phyloP scores from a whole-genome alignment of 1,284 basidiomycete genomes.

The Cutaneotrichosporon cyanovorans region DNA sequence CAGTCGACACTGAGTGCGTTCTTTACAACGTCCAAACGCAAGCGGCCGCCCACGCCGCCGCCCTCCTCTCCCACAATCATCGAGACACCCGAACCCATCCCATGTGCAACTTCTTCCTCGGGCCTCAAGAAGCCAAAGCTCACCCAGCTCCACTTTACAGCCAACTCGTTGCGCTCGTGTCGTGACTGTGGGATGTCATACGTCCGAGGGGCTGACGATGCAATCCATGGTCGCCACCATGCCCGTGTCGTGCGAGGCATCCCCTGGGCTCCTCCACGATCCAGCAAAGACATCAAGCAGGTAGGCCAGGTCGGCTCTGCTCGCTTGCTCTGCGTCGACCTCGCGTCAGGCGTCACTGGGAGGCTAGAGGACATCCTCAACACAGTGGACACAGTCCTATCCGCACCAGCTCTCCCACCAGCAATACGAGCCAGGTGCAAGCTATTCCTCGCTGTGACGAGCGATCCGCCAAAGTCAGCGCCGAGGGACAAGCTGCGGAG shows the following conservation, averaged over 20 bases:
- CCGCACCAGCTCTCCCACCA: slow-evolving; percentile 38
- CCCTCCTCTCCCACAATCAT: slow-evolving; percentile 9
- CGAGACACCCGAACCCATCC: not conserved
- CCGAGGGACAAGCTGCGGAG: slow-evolving; percentile 1
- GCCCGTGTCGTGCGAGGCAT: slow-evolving; percentile 41
- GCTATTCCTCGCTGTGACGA: slow-evolving; percentile 43
- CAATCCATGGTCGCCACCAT: slow-evolving; percentile 44
- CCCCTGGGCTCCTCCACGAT: slow-evolving; percentile 31
- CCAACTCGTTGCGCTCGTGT: slow-evolving; percentile 38
- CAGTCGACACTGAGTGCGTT: slow-evolving; percentile 2
- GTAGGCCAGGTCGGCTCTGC: not conserved
- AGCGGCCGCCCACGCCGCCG: slow-evolving; percentile 1
- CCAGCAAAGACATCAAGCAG: not conserved
- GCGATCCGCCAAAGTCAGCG: slow-evolving; percentile 18
- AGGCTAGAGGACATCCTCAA: slow-evolving; percentile 32
- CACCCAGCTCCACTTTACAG: slow-evolving; percentile 33
- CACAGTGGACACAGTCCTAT: slow-evolving; percentile 46
- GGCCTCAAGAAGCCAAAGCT: slow-evolving; percentile 7
- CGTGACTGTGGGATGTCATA: slow-evolving; percentile 46
- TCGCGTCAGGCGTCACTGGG: not conserved
- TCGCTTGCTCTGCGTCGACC: slow-evolving; percentile 33
- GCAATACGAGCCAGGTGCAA: slow-evolving; percentile 40
- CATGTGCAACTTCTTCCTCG: not conserved
- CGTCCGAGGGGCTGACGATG: slow-evolving; percentile 44
- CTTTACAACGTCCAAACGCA: not conserved